Base-by-base conservation (phyloP, 2,329 filamentous ascomycete genomes). In the Monilinia laxa region DNA sequence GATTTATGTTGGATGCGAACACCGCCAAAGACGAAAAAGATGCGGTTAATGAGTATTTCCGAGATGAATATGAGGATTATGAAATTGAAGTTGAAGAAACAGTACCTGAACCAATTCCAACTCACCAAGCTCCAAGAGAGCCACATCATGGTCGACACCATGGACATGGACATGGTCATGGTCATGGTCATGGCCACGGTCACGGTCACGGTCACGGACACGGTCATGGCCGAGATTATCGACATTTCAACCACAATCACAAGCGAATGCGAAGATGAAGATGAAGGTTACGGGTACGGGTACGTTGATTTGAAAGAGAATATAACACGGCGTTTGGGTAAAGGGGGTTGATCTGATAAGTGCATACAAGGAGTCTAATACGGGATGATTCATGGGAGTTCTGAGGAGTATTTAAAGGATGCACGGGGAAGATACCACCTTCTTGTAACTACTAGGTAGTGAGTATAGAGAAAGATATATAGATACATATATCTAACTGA, bases 1-100 rank as follows among this genome's bases (percentile, higher is more conserved):
- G 95, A 9, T 98, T 97, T 77, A 92, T 97, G 78, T 88, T 98
- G 59, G 91, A 97, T 70, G 86, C 89, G 0, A 88, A 90, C 65
- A 85, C 89, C 60, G 93, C 93, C 2, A 84, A 85, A 57, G 82
- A 83, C 20, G 95, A 99, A 78, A 85, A 87, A 72, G 83, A 84
- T 16, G 82, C 84, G 16, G 89, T 93, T 2, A 83, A 83, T 4
- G 82, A 84, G 60, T 93, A 89, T 76, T 92, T 90, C 75, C 86
- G 85, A 53, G 85, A 90, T 54, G 89, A 92, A 74, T 92, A 86
- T 73, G 90, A 93, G 71, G 90, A 93, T 75, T 88, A 89, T 73
- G 88, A 90, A 75, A 81, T 91, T 53, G 92, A 96, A 75, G 86
- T 93, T 31, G 92, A 96, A 71, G 88, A 91, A 72, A 69, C 72